Evolutionary conservation across 1,284 basidiomycete genomes (phyloP), one percentile per base, ranked within the genome.

Genomic region (Anthracocystis panici-leucophaei): DNA sequence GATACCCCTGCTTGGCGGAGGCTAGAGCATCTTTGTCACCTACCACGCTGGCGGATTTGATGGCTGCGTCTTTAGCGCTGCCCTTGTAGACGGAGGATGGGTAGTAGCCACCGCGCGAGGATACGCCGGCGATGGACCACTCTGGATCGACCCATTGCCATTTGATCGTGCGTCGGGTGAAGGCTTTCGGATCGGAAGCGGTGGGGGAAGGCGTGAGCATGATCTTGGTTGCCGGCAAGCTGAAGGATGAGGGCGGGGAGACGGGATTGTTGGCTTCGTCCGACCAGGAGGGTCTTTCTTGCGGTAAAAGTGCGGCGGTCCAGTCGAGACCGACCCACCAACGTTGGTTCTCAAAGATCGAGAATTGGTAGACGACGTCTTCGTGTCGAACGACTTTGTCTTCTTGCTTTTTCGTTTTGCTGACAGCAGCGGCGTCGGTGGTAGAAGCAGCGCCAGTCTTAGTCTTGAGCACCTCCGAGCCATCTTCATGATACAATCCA

Each of bases 291-390:
- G 95, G 93, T 0, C 95, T 90, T 84, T 97, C 95, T 44, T 91
- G 90, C 0, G 95, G 95, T 5, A 97, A 89, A 7, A 97, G 89
- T 0, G 95, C 94, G 2, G 93, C 92, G 0, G 95, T 96, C 93
- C 93, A 97, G 86, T 97, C 88, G 16, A 89, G 78, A 2, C 87
- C 88, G 82, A 89, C 87, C 88, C 88, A 88, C 95, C 95, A 97
- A 5, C 95, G 89, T 87, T 97, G 95, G 85, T 97, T 97, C 86
- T 97, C 95, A 83, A 93, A 92, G 31, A 97, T 79, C 23, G 81
- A 81, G 33, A 85, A 84, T 50, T 80, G 70, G 50, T 84, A 83
- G 16, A 79, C 62, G n/a, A 84, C 81, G 57, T 82, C 81, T 61
- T 81, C 71, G 61, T 76, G 78, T 35, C 71, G 48, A 6, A 69